phyloP scores from a whole-genome alignment of 768 basidiomycete genomes.

The Tylopilus intermedius region DNA sequence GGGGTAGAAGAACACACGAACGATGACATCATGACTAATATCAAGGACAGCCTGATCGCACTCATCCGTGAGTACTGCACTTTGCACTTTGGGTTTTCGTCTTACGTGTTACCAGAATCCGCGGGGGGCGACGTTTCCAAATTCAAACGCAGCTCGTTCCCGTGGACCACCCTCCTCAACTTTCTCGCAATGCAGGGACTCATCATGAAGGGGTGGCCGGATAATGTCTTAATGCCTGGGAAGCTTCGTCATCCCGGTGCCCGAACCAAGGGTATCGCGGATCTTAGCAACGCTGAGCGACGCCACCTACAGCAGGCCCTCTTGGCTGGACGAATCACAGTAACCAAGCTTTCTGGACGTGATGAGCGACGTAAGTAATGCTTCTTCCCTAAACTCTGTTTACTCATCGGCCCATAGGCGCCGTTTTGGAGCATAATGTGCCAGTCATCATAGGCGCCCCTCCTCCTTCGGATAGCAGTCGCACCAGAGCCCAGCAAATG shows the following conservation, averaged over 20 bases:
- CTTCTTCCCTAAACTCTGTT: neutral
- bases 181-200: neutral
- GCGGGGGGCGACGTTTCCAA: neutral
- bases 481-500: neutral
- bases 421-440: neutral
- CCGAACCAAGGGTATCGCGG: neutral
- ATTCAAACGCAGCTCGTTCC: neutral
- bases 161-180: neutral
- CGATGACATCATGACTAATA: neutral
- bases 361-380: neutral
- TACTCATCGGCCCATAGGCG: neutral
- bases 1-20: neutral
- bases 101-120: neutral
- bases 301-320: neutral
- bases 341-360: neutral
- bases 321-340: neutral
- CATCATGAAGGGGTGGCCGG: neutral
- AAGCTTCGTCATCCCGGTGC: neutral
- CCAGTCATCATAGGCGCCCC: conserved; percentile 1
- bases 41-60: neutral
- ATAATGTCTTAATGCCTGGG: neutral
- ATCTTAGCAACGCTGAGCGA: neutral
- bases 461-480: neutral
- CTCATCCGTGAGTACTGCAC: neutral
- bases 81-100: neutral